Base-by-base conservation (phyloP, 1,139 yeast species). In the Kurtzmaniella natalensis region DNA sequence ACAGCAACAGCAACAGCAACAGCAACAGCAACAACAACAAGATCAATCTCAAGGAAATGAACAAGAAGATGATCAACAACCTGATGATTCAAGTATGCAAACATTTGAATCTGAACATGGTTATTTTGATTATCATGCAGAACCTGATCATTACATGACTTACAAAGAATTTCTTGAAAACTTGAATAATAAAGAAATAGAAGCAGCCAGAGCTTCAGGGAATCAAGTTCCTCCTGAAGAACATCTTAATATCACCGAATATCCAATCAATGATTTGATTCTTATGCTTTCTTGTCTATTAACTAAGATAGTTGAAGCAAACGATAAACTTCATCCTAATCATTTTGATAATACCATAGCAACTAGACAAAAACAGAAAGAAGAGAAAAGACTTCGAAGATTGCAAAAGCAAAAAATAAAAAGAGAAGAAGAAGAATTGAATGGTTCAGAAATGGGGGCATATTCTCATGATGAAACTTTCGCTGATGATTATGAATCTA, bases 271-370 rank as follows among this genome's bases (percentile, higher is more conserved):
- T 38, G 94, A 85, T 44, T 70, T 92, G 22, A 70, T 92, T 30
- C 57, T 79, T 35, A 89, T 92, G 96, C 69, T 92, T 31, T 78
- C 95, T 18, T 83, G 94, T 20, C 65, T 89, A 32, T 65, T 92
- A 33, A 86, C 86, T 42, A 86, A 85, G 53, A 88, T 92, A 30
- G 83, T 89, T 30, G 94, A 84, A 49, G 89, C 95, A n/a, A 92
- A 92, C 59, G 98, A 92, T 56, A 71, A 78, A 33, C 63, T 86
- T 25, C 88, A 82, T 50, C 87, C 89, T 3, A 81, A 79, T 43
- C 84, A 78, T 52, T 77, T 78, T 45, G 80, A 68, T 43, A 65
- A 65, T 41, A 69, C 74, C 25, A 62, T 69, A 26, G 72, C 73
- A 33, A 62, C 62, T 32, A 65, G 76, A 32, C 72, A 68, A 44